Base-by-base conservation (phyloP, 257 asterid genomes). In the Leptodermis oblonga region DNA sequence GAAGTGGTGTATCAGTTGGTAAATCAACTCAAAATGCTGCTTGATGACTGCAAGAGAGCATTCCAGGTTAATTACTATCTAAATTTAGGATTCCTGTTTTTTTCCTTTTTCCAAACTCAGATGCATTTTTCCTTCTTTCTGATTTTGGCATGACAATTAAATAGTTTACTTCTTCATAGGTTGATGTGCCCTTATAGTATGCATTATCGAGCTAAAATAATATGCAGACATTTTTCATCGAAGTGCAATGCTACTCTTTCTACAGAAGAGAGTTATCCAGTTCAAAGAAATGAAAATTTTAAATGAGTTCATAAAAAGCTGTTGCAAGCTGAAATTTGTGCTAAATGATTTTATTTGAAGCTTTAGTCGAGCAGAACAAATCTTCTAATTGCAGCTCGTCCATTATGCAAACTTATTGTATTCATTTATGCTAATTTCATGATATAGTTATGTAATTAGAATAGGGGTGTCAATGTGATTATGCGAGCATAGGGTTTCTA, bases 31-130 rank as follows among this genome's bases (percentile, higher is more conserved):
- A 90, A 86, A 74, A 77, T 90, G 89, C 77, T 89, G 81, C 94
- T 93, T 64, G 99, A 93, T 70, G 99, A 93, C 73, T 93, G 96
- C 88, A 93, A 86, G 82, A 79, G 95, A 74, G 78, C 88, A 52
- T 93, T 90, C 83, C 97, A 86, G 97, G 99, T 90, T 61, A 70
- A 59, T 77, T 74, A n/a, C 46, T 48, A 30, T 48, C 60, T 10
- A n/a, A 3, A 34, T 23, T 17, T 48, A 15, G 3, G 13, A 13
- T 13, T 30, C 63, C 9, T 46, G 20, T 18, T 33, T 5, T 22
- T 55, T 58, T 64, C 36, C 63, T 52, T 52, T 46, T 14, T 55
- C 37, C 13, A 31, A 18, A 10, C 23, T 53, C 28, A 66, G 28
- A 10, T 46, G 26, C 13, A 5, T 22, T 37, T 55, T 25, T 43